Evolutionary conservation across 257 asterid genomes (phyloP), one percentile per base, ranked within the genome.

Genomic region (Jaltomata sinuosa): DNA sequence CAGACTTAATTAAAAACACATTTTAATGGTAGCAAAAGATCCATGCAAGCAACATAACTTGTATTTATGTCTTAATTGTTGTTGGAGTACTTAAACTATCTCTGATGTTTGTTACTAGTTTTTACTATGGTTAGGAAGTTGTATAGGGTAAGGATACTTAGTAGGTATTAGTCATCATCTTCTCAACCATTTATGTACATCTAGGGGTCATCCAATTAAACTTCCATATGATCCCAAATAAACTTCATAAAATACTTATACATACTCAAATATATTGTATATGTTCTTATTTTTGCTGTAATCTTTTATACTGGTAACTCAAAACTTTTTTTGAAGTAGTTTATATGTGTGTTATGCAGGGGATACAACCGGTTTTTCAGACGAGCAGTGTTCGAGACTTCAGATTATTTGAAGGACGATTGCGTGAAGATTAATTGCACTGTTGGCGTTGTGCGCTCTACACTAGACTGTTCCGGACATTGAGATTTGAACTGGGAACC

Each of bases 401-500:
- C 99, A 38, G 99, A 96, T 89, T 96, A 93, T 92, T 96, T 96
- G n/a, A 96, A 94, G 93, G 97, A 96, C 85, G 99, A 96, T 89
- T 96, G 99, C 91, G 88, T 96, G 96, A 94, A 93, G 91, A 96
- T 96, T 90, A 97, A 95, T 88, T 97, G 99, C 85, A 97, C 99
- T 74, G 99, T 97, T 80, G 99, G 99, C 83, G 99, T 97, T 67
- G 99, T 97, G 83, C 97, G 94, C 64, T 97, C 99, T 85, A 97
- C 94, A 38, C 90, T 91, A 71, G 98, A 95, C 84, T 93, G 97
- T 90, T 93, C 97, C 95, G 53, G 97, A 96, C 84, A 93, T 96
- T 45, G 99, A n/a, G n/a, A n/a, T n/a, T n/a, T n/a, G n/a, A n/a
- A n/a, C n/a, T n/a, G n/a, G n/a, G n/a, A n/a, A n/a, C n/a, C n/a